Evolutionary conservation across 2,329 filamentous ascomycete species (phyloP).

Genomic region (Cytospora piceicola): DNA sequence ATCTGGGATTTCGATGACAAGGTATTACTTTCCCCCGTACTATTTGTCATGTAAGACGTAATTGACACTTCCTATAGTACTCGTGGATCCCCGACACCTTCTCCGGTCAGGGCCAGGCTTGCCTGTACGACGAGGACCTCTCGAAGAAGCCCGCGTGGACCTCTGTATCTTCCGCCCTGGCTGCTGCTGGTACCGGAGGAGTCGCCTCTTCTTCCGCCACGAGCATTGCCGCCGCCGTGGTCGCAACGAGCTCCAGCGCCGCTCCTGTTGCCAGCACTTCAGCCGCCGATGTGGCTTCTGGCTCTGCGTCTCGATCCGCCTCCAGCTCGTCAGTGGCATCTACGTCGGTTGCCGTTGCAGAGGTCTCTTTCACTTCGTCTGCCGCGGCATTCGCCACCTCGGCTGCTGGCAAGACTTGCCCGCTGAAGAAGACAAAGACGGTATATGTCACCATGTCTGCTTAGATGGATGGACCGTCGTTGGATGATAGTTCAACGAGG

Average conservation of each 20-base stretch:
- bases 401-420: constrained; percentile 11
- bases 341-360: background rate
- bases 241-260: background rate
- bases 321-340: background rate
- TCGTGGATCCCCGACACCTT: constrained; percentile 46
- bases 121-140: constrained; percentile 44
- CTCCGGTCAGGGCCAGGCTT: constrained; percentile 43
- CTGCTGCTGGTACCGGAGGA: constrained; percentile 37
- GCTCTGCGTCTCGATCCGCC: constrained; percentile 1
- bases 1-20: constrained; percentile 49
- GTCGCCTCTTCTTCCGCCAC: constrained; percentile 17
- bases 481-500: background rate
- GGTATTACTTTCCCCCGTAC: background rate
- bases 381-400: constrained; percentile 9
- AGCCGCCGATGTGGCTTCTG: constrained; percentile 3
- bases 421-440: constrained; percentile 28
- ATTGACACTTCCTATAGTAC: constrained; percentile 33
- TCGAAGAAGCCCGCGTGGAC: constrained; percentile 46
- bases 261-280: constrained; percentile 6
- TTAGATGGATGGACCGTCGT: background rate
- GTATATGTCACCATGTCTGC: constrained; percentile 28
- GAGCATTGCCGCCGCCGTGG: constrained; percentile 13
- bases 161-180: constrained; percentile 43
- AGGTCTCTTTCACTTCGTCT: background rate
- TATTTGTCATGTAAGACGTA: background rate